Conservation (phyloP, 495 filamentous ascomycete species). For the Lasiosphaeris hirsuta region DNA sequence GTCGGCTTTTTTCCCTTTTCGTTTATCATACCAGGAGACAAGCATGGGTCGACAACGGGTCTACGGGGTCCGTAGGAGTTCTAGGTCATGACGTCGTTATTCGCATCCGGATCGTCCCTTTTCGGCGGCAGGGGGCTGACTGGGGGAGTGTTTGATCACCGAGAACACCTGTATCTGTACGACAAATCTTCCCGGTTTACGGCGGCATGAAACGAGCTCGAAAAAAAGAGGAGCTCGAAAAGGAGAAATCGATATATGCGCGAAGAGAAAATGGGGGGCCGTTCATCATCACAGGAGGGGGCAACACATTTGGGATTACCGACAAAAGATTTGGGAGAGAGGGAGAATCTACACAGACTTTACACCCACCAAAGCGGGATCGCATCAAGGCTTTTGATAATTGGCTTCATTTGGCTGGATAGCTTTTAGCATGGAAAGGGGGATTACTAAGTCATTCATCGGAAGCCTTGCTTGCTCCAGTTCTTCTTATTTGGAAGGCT, state of each 20-base stretch:
- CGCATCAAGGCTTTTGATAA: slow-evolving; percentile 7
- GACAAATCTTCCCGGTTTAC: slow-evolving; percentile 6
- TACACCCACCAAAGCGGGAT: slow-evolving; percentile 4
- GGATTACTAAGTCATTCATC: neutral
- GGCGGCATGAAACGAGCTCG: slow-evolving; percentile 6
- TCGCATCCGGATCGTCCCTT: slow-evolving; percentile 3
- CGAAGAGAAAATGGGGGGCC: slow-evolving; percentile 12
- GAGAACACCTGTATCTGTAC: slow-evolving; percentile 5
- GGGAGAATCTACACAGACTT: slow-evolving; percentile 5
- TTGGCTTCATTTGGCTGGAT: slow-evolving; percentile 9
- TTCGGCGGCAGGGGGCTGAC: neutral
- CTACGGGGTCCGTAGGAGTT: slow-evolving; percentile 4
- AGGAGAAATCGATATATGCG: slow-evolving; percentile 1
- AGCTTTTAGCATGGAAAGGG: slow-evolving; percentile 1
- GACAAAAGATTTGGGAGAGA: slow-evolving; percentile 1
- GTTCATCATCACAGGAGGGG: neutral
- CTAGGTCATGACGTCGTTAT: slow-evolving; percentile 6
- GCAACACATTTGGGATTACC: slow-evolving; percentile 5
- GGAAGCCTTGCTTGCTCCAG: neutral
- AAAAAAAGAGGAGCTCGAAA: slow-evolving; percentile 9
- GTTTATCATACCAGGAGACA: slow-evolving; percentile 17
- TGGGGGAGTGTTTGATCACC: neutral
- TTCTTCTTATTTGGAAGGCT: neutral
- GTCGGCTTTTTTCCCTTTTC: slow-evolving; percentile 19
- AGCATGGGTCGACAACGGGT: slow-evolving; percentile 12